Evolutionary conservation across 2,329 filamentous ascomycete species (phyloP).

Genomic region (Ophiostoma populinum): DNA sequence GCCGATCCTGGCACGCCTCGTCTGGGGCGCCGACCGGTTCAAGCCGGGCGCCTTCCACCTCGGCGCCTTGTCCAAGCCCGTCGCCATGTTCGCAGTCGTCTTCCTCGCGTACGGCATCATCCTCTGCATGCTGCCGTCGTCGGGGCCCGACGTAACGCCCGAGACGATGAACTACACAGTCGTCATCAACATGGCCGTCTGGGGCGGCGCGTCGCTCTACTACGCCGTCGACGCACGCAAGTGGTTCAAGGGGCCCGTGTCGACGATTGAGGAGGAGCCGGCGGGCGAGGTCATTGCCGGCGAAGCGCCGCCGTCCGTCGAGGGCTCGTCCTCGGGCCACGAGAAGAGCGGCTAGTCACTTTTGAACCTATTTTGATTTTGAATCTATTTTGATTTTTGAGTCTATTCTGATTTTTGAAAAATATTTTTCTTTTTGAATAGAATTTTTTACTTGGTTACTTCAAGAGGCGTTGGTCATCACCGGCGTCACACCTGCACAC

Average conservation of each 20-base stretch:
- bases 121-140: constrained; percentile 39
- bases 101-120: constrained; percentile 39
- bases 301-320: neutral
- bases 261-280: constrained; percentile 25
- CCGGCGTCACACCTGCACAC: no score
- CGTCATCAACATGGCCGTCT: constrained; percentile 41
- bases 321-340: constrained; percentile 2
- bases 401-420: no score
- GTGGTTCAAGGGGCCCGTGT: constrained; percentile 42
- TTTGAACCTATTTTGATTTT: no score
- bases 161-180: constrained; percentile 45
- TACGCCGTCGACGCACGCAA: constrained; percentile 39
- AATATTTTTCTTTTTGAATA: no score
- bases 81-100: constrained; percentile 33
- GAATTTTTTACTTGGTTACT: no score
- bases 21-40: constrained; percentile 41
- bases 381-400: neutral
- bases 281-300: neutral
- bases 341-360: constrained; percentile 5
- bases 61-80: constrained; percentile 30
- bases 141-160: constrained; percentile 31
- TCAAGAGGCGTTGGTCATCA: no score
- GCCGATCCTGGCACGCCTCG: constrained; percentile 38
- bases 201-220: constrained; percentile 37
- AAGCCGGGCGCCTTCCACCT: constrained; percentile 42